Evolutionary conservation across 75 land plant species (phyloP).

Genomic region (Sequoiadendron giganteum): DNA sequence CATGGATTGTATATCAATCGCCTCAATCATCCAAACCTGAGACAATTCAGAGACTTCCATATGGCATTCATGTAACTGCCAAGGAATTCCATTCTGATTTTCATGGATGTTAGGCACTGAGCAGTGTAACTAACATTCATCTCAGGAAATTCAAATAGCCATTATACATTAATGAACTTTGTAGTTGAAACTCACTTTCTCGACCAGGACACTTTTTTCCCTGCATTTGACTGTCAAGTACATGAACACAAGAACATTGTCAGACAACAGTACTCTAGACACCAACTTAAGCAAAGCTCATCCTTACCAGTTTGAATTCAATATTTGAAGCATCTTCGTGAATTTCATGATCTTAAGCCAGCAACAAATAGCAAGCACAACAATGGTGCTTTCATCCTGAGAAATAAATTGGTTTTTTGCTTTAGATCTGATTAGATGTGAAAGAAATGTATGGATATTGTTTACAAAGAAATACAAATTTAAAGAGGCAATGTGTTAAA

Average conservation of each 20-base stretch:
- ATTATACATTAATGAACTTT: neutral
- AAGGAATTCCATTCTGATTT: neutral
- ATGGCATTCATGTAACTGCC: conserved; percentile 1
- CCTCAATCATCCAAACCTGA: too few relatives aligned
- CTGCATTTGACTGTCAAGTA: neutral
- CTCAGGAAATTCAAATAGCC: neutral
- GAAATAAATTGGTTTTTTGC: neutral
- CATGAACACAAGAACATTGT: neutral
- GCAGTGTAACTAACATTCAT: neutral
- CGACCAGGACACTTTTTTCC: neutral
- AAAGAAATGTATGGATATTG: neutral
- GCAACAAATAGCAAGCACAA: neutral
- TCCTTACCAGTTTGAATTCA: neutral
- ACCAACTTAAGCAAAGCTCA: neutral
- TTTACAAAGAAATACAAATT: neutral
- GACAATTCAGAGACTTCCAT: neutral
- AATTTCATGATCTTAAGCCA: neutral
- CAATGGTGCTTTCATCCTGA: neutral
- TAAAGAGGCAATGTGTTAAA: neutral
- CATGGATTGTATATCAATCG: too few relatives aligned
- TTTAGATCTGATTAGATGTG: neutral
- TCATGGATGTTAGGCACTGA: neutral
- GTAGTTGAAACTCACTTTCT: neutral
- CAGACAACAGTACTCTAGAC: neutral
- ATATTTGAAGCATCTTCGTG: neutral